Percentiles rank a stretch among this genome's conserved stretches.
Conservation (phyloP, 768 basidiomycete species). For the Mycena olivaceomarginata region DNA sequence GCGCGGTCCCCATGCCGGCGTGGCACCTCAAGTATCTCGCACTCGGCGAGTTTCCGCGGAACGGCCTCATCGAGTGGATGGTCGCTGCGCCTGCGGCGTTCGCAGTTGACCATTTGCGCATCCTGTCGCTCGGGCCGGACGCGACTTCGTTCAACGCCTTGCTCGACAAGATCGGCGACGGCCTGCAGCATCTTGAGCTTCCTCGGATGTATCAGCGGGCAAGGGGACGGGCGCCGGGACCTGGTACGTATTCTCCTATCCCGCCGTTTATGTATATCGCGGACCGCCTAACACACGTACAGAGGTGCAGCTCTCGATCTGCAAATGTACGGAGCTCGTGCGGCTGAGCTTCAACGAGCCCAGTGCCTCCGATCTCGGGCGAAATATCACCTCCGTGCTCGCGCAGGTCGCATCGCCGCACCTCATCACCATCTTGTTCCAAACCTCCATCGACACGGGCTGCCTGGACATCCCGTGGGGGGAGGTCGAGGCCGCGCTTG, state of each 20-base stretch:
- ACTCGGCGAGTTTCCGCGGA: constrained; percentile 34
- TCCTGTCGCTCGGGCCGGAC: constrained; percentile 25
- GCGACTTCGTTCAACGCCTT: constrained; percentile 29
- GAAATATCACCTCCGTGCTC: constrained; percentile 18
- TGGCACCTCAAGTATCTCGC: constrained; percentile 33
- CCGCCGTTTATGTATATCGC: neutral
- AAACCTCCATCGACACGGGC: constrained; percentile 11
- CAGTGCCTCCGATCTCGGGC: constrained; percentile 25
- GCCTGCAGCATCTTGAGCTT: constrained; percentile 26
- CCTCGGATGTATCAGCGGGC: constrained; percentile 8
- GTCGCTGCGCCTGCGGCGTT: neutral
- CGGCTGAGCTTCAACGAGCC: constrained; percentile 35
- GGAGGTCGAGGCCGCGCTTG: constrained; percentile 12
- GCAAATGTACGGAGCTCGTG: constrained; percentile 3
- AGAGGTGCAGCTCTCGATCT: constrained; percentile 29
- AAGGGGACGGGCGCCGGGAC: neutral
- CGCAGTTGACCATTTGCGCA: constrained; percentile 30
- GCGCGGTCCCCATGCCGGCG: neutral
- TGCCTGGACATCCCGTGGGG: constrained; percentile 35
- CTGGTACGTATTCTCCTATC: neutral
- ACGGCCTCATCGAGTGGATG: constrained; percentile 30
- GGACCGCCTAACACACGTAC: neutral
- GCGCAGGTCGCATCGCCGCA: neutral
- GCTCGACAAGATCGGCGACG: constrained; percentile 16
- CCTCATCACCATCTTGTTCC: constrained; percentile 28